phyloP scores from a whole-genome alignment of 495 filamentous ascomycete species.

The Evernia prunastri region DNA sequence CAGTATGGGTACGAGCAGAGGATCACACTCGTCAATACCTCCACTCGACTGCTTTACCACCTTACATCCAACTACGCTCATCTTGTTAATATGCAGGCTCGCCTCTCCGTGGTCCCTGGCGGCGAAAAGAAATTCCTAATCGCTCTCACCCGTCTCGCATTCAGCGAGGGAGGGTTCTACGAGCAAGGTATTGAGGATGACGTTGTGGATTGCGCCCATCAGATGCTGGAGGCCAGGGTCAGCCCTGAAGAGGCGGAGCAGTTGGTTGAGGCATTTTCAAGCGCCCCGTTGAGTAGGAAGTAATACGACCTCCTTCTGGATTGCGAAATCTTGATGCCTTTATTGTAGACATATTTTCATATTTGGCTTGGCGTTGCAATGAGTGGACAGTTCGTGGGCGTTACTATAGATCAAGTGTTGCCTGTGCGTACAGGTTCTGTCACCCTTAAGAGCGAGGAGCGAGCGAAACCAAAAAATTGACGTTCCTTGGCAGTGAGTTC shows the following conservation, averaged over 20 bases:
- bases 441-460: not conserved
- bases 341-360: not conserved
- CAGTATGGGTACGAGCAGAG: slow-evolving; percentile 34
- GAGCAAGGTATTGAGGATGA: slow-evolving; percentile 63
- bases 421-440: not conserved
- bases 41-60: slow-evolving; percentile 55
- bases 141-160: slow-evolving; percentile 59
- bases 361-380: not conserved
- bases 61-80: slow-evolving; percentile 46
- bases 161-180: slow-evolving; percentile 54
- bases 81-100: slow-evolving; percentile 48
- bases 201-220: slow-evolving; percentile 57
- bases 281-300: slow-evolving; percentile 25
- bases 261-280: slow-evolving; percentile 51
- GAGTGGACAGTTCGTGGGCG: not conserved
- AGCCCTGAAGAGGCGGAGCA: slow-evolving; percentile 67
- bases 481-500: not conserved
- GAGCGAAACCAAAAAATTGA: not conserved
- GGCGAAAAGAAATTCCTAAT: slow-evolving; percentile 61
- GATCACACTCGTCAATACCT: slow-evolving; percentile 48
- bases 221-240: slow-evolving; percentile 56
- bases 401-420: not conserved
- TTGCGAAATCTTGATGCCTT: not conserved
- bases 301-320: not conserved
- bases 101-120: slow-evolving; percentile 51